Conservation (phyloP, 1,284 basidiomycete species). For the Rhodotorula sp. region DNA sequence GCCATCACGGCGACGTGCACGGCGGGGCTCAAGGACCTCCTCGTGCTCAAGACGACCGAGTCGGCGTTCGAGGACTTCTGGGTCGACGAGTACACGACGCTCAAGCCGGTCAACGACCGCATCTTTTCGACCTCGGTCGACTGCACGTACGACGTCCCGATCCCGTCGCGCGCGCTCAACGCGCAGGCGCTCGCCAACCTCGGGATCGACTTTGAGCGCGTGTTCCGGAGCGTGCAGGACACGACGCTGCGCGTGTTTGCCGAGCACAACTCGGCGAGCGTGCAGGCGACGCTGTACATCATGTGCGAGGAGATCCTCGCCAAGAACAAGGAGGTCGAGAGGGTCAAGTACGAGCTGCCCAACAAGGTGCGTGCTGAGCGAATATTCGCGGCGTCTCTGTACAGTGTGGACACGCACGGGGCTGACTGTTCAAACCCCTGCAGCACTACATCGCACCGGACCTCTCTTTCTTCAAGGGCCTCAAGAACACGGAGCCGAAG, state of each 20-base stretch:
- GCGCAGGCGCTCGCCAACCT: slow-evolving; percentile 58
- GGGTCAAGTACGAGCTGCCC: slow-evolving; percentile 74
- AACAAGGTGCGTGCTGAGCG: slow-evolving; percentile 64
- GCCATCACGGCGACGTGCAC: slow-evolving; percentile 61
- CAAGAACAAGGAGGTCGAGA: slow-evolving; percentile 64
- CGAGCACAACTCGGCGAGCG: slow-evolving; percentile 81
- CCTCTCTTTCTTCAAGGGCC: slow-evolving; percentile 34
- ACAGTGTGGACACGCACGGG: no score
- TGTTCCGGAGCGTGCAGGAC: slow-evolving; percentile 61
- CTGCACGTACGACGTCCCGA: slow-evolving; percentile 65
- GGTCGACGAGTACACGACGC: slow-evolving; percentile 84
- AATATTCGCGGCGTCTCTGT: no score
- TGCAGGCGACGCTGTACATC: slow-evolving; percentile 74
- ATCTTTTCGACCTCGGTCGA: slow-evolving; percentile 84
- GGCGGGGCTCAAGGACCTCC: slow-evolving; percentile 69
- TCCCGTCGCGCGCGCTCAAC: slow-evolving; percentile 55
- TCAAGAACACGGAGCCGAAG: slow-evolving; percentile 41
- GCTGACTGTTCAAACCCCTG: slow-evolving; percentile 47
- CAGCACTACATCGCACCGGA: slow-evolving; percentile 67
- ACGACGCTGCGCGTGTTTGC: slow-evolving; percentile 82
- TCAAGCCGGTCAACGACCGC: slow-evolving; percentile 73
- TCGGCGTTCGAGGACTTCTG: slow-evolving; percentile 82
- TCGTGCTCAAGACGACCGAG: slow-evolving; percentile 75
- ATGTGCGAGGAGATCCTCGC: slow-evolving; percentile 73
- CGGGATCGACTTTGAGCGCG: slow-evolving; percentile 48